Percentiles rank a stretch among this genome's conserved stretches.
These are phyloP conservation scores for Solanum dulcamara DNA, from an alignment of 257 asterid species.

Conservation along the genomic window DNA sequence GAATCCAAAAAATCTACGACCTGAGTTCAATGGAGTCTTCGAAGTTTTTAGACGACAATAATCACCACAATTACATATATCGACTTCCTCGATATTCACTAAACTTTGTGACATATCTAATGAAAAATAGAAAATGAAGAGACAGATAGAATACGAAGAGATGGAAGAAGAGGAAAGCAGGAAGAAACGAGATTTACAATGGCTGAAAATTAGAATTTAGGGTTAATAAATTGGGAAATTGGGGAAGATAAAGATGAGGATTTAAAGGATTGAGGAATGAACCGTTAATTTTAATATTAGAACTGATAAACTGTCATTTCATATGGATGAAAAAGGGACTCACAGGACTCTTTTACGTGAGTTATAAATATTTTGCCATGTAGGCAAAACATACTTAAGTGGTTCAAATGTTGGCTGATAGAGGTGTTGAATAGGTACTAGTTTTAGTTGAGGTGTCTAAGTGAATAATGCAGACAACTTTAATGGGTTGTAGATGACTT, in stretches of 20 bases:
- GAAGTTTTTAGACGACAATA: not conserved
- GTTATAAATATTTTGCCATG: no score
- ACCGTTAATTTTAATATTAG: no score
- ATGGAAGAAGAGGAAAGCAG: not conserved
- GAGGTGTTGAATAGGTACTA: no score
- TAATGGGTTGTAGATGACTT: no score
- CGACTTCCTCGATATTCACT: not conserved
- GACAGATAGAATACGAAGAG: not conserved
- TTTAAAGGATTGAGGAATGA: not conserved
- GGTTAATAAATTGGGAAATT: not conserved
- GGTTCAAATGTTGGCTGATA: no score
- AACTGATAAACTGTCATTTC: no score
- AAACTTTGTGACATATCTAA: not conserved
- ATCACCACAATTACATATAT: not conserved
- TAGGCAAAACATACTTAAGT: no score
- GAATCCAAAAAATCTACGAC: not conserved
- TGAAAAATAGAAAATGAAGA: not conserved
- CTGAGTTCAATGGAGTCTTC: not conserved
- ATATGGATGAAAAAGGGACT: no score
- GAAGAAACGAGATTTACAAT: not conserved
- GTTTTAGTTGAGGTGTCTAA: no score
- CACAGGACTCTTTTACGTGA: no score
- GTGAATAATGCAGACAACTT: no score
- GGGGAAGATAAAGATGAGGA: no score
- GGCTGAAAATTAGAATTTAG: not conserved